A percentile compares a stretch with the other conserved stretches of the same genome.
Evolutionary conservation across 2,329 filamentous ascomycete species (phyloP).

Genomic region (Mollisiaceae sp.): DNA sequence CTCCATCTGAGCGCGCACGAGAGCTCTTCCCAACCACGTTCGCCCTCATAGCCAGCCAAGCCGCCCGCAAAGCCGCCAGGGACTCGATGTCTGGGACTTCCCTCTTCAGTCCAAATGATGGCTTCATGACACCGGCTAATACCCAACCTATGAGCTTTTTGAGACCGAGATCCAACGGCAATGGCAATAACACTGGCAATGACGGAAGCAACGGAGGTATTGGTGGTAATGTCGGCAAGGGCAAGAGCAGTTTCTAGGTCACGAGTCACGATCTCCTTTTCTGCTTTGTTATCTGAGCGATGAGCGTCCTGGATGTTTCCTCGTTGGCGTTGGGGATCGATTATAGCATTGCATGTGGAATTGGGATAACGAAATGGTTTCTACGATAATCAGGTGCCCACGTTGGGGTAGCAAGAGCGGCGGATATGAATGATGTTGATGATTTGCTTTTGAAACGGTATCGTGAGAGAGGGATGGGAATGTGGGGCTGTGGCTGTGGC

Average conservation of each 20-base stretch:
- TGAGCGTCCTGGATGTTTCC: neutral
- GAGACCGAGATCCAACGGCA: slow-evolving; percentile 36
- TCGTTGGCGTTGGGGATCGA: neutral
- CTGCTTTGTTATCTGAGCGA: slow-evolving; percentile 9
- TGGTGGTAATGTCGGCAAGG: neutral
- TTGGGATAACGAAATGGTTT: neutral
- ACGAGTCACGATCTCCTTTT: slow-evolving; percentile 1
- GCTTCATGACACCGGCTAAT: slow-evolving; percentile 37
- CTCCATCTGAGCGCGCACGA: slow-evolving; percentile 42
- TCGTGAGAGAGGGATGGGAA: slow-evolving; percentile 10
- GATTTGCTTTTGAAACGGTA: slow-evolving; percentile 18
- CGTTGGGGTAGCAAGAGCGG: neutral
- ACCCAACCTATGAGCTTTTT: slow-evolving; percentile 36
- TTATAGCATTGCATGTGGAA: neutral
- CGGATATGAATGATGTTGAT: neutral
- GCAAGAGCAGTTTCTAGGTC: neutral
- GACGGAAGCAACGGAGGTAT: neutral
- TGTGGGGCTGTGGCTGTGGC: slow-evolving; percentile 9
- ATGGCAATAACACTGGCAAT: slow-evolving; percentile 38
- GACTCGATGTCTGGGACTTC: slow-evolving; percentile 28
- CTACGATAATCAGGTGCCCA: neutral
- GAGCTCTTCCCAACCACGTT: slow-evolving; percentile 42
- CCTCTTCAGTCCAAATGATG: slow-evolving; percentile 34
- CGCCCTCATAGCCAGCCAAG: slow-evolving; percentile 28
- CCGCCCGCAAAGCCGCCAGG: slow-evolving; percentile 41